Conservation (phyloP, 1,284 basidiomycete species). For the Fereydounia khargensis region DNA sequence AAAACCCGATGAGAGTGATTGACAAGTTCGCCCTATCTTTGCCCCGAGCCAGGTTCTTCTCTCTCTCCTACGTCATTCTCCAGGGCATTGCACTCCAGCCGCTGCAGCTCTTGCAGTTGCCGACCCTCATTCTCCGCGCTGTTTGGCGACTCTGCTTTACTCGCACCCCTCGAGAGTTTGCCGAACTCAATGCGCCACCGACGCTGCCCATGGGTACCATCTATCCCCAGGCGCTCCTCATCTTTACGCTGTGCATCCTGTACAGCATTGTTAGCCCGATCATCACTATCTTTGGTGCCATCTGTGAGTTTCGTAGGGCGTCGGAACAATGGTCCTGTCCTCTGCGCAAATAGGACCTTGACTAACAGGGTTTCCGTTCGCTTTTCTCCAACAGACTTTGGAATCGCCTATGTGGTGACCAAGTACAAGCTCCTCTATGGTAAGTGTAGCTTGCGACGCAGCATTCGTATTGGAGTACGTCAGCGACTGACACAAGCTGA, state of each 20-base stretch:
- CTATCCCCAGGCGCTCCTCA: conserved; percentile 89
- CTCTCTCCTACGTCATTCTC: conserved; percentile 90
- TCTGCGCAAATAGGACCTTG: no score
- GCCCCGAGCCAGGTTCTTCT: conserved; percentile 71
- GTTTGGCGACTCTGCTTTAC: conserved; percentile 36
- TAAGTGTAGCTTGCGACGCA: conserved; percentile 58
- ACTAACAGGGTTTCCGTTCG: no score
- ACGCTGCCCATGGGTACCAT: conserved; percentile 72
- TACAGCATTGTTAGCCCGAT: conserved; percentile 94
- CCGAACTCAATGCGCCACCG: conserved; percentile 93
- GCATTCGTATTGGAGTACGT: background rate
- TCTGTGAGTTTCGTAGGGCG: conserved; percentile 60
- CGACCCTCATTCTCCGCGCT: conserved; percentile 37
- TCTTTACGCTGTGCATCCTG: conserved; percentile 89
- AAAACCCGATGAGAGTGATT: conserved; percentile 50
- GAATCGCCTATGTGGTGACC: conserved; percentile 75
- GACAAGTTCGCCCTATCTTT: conserved; percentile 50
- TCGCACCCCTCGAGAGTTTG: conserved; percentile 68
- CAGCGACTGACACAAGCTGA: background rate
- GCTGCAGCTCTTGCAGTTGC: conserved; percentile 68
- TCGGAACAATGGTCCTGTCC: no score
- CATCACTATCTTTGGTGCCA: conserved; percentile 86
- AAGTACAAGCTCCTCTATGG: conserved; percentile 95
- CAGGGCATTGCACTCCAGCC: conserved; percentile 94
- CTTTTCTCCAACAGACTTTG: conserved; percentile 66